Evolutionary conservation across 2,329 filamentous ascomycete species (phyloP), one percentile per base, ranked within the genome.

Genomic region (Fusarium fracticaudum): DNA sequence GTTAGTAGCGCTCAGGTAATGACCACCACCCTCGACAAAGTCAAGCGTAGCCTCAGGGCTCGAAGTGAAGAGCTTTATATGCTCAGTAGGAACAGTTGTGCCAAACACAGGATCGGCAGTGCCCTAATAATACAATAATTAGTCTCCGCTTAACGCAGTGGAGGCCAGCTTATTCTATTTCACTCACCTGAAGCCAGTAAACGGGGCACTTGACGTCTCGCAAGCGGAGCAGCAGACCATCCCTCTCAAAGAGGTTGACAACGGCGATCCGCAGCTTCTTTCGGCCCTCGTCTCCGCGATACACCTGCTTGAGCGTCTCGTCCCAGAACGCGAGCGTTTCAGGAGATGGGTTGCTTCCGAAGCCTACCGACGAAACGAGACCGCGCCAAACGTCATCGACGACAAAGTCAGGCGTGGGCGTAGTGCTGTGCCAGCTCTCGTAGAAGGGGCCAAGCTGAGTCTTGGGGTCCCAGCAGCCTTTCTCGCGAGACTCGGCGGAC

Each of bases 381-480:
- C 83, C 83, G 59, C 85, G 82, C 82, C 84, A 88, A 20, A 83
- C 80, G 4, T 87, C 82, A 54, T 85, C 84, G 18, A 86, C 81
- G 29, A 86, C 80, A 68, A 88, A 89, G 59, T 87, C 84, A 0
- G 85, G 84, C 3, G 85, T 86, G 3, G 83, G 79, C 7, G 65
- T 75, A 3, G 76, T 40, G 72, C 79, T 83, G 17, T 78, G 81
- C 85, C 85, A 87, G 50, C 76, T 79, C 37, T 86, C 81, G 44
- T 82, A 81, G 69, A 87, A 87, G 9, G 84, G 81, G 6, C 76
- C 72, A 14, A 86, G 81, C 57, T 84, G 80, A 1, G 83, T 78
- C 48, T 82, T 81, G 38, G 84, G 84, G 67, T 89, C 84, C 87
- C 87, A 89, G 79, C 85, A 86, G 20, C 86, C 86, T 48, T 85